Evolutionary conservation across 2,329 filamentous ascomycete species (phyloP).

Genomic region (Fusarium udum): DNA sequence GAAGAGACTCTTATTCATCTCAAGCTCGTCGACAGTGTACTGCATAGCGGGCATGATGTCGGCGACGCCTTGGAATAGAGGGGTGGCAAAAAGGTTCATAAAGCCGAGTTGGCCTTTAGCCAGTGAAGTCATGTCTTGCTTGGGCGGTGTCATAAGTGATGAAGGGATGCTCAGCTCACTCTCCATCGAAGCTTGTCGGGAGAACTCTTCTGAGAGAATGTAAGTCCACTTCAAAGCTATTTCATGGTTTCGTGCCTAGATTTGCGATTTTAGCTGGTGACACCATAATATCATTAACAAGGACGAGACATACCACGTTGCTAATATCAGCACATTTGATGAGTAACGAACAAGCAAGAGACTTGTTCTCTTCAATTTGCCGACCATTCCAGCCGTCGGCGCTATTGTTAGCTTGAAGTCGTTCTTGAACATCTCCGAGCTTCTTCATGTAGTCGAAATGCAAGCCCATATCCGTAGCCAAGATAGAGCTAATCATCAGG

Average conservation of each 20-base stretch:
- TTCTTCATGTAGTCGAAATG: constrained; percentile 98
- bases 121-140: constrained; percentile 83
- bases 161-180: constrained; percentile 85
- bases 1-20: constrained; percentile 80
- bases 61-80: constrained; percentile 87
- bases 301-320: constrained; percentile 79
- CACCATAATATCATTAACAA: not conserved
- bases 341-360: constrained; percentile 85
- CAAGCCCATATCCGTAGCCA: constrained; percentile 96
- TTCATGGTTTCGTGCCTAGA: constrained; percentile 82
- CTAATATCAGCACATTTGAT: constrained; percentile 99
- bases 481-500: constrained; percentile 95
- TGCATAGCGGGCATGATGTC: constrained; percentile 86
- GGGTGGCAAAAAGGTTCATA: constrained; percentile 95
- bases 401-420: constrained; percentile 72
- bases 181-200: constrained; percentile 93
- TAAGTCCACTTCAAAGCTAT: constrained; percentile 89
- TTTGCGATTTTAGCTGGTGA: constrained; percentile 37
- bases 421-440: constrained; percentile 81
- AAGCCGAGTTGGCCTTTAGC: constrained; percentile 92
- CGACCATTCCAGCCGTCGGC: constrained; percentile 81
- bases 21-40: constrained; percentile 85
- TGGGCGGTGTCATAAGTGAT: constrained; percentile 84
- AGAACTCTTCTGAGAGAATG: constrained; percentile 95
- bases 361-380: constrained; percentile 77